Percentiles rank a stretch among this genome's conserved stretches.
Conservation (phyloP, 352 stramenopile genomes). For the Phytopythium sindhum region DNA sequence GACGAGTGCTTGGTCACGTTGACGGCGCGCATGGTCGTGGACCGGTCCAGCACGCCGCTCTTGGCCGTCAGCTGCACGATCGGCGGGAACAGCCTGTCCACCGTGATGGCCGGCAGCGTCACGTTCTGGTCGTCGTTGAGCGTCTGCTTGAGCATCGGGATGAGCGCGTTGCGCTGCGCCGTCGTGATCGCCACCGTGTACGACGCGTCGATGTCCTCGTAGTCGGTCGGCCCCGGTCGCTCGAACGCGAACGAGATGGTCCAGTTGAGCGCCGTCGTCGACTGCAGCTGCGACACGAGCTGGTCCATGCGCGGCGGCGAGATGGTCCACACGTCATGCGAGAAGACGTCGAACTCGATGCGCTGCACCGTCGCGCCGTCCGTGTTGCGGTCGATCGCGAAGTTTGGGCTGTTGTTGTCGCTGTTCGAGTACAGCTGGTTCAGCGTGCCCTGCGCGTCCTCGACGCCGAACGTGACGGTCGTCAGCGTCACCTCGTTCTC, state of each 20-base stretch:
- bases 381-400: conserved; percentile 52
- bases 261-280: conserved; percentile 65
- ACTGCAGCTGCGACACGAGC: conserved; percentile 69
- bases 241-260: conserved; percentile 67
- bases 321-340: conserved; percentile 62
- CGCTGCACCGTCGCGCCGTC: conserved; percentile 76
- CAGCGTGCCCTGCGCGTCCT: conserved; percentile 70
- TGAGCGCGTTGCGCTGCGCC: conserved; percentile 58
- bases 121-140: conserved; percentile 25
- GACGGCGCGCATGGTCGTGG: conserved; percentile 46
- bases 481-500: conserved; percentile 64
- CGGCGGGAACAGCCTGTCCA: conserved; percentile 49
- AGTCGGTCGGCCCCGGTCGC: conserved; percentile 54
- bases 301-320: conserved; percentile 72
- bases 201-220: conserved; percentile 53
- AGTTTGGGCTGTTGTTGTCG: conserved; percentile 70
- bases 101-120: conserved; percentile 38
- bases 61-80: conserved; percentile 77
- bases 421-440: conserved; percentile 73
- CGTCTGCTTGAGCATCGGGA: conserved; percentile 71
- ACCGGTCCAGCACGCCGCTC: conserved; percentile 50
- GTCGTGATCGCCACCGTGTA: conserved; percentile 47
- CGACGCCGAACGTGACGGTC: conserved; percentile 64
- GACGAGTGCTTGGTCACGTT: conserved; percentile 59
- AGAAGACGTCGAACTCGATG: conserved; percentile 78